Percentiles rank a stretch among this genome's conserved stretches.
Conservation (phyloP, 139 green algal genomes). For the Chlamydomonas sphaeroides region DNA sequence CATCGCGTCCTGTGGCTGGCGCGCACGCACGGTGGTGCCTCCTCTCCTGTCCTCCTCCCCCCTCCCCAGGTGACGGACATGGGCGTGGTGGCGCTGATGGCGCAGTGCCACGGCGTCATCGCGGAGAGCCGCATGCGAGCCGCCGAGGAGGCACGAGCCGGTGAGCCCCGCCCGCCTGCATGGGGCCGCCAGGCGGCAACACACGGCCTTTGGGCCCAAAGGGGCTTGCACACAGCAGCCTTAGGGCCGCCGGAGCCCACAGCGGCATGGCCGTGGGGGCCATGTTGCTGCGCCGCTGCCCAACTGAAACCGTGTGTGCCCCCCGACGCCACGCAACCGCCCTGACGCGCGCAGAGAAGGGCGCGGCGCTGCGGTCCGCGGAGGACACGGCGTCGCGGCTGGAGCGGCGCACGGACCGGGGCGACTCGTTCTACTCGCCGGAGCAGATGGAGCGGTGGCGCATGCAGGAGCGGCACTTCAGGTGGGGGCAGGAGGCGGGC, state of each 20-base stretch:
- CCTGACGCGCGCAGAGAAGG: neutral
- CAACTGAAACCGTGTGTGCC: too few relatives aligned
- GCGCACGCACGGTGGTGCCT: too few relatives aligned
- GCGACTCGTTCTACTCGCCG: constrained; percentile 14
- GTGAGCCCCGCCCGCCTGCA: neutral
- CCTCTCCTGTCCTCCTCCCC: neutral
- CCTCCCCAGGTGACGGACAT: constrained; percentile 25
- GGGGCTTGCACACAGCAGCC: too few relatives aligned
- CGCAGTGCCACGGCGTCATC: constrained; percentile 4
- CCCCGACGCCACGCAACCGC: too few relatives aligned
- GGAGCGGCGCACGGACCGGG: constrained; percentile 32
- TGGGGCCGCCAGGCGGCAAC: too few relatives aligned
- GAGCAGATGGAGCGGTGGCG: constrained; percentile 24
- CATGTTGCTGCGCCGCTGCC: too few relatives aligned
- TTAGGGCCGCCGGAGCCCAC: too few relatives aligned
- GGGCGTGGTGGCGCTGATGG: constrained; percentile 39
- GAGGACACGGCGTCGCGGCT: constrained; percentile 1
- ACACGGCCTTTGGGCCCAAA: too few relatives aligned
- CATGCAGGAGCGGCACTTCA: constrained; percentile 15
- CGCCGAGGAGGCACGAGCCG: neutral
- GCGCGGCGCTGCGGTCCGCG: neutral
- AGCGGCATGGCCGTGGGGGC: too few relatives aligned
- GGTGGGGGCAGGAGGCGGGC: neutral
- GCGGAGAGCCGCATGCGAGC: constrained; percentile 14
- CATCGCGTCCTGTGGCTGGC: too few relatives aligned